phyloP scores from a whole-genome alignment of 2,329 filamentous ascomycete genomes.

The Verticillium isaacii region DNA sequence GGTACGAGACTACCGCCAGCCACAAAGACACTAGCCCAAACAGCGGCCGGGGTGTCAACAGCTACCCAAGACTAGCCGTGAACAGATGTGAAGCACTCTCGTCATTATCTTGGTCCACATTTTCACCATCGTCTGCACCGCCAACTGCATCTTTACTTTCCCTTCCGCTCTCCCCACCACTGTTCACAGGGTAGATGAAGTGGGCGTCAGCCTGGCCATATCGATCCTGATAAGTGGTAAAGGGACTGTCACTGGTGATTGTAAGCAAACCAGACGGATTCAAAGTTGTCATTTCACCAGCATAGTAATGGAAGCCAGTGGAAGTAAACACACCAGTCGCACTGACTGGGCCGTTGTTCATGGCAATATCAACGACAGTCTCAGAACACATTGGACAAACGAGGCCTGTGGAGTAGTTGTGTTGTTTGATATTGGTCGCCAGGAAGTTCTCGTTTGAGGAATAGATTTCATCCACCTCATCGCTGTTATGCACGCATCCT shows the following conservation, averaged over 20 bases:
- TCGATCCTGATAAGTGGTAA: not conserved
- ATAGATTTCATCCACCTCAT: not conserved
- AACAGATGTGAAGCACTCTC: not conserved
- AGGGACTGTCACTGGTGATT: not conserved
- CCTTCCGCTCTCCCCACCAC: not conserved
- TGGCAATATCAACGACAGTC: slow-evolving; percentile 12
- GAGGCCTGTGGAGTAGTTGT: slow-evolving; percentile 18
- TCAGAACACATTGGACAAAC: slow-evolving; percentile 17
- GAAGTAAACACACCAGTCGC: not conserved
- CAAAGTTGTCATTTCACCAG: not conserved
- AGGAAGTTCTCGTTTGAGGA: not conserved
- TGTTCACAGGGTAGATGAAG: not conserved
- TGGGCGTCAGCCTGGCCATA: not conserved
- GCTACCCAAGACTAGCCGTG: not conserved
- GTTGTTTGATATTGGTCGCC: not conserved
- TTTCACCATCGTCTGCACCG: not conserved
- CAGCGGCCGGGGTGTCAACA: not conserved
- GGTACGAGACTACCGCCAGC: not conserved
- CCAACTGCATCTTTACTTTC: not conserved
- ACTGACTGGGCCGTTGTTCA: not conserved
- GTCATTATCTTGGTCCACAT: not conserved
- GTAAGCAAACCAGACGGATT: not conserved
- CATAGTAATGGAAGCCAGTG: not conserved
- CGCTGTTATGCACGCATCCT: not conserved
- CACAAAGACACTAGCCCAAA: not conserved